Conservation (phyloP, 2,329 filamentous ascomycete genomes). For the Xylariaceae sp. region DNA sequence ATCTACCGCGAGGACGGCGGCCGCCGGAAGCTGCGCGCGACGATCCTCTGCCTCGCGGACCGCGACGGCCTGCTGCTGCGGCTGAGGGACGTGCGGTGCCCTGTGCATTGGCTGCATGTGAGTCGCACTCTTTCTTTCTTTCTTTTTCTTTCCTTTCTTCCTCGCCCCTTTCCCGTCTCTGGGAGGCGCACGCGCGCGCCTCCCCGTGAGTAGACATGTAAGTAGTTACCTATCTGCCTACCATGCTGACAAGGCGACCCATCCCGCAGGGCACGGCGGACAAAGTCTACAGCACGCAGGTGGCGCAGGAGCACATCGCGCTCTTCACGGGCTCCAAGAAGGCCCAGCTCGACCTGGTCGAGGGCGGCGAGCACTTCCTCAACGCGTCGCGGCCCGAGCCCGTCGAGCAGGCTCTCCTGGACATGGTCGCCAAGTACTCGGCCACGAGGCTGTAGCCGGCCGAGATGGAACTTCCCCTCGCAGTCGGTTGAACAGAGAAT, state of each 20-base stretch:
- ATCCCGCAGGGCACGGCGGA: constrained; percentile 38
- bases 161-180: no score
- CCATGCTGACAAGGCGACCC: no score
- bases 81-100: constrained; percentile 39
- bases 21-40: constrained; percentile 39
- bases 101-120: constrained; percentile 46
- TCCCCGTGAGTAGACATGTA: no score
- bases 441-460: no score
- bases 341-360: constrained; percentile 34
- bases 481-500: no score
- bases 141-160: no score
- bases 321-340: constrained; percentile 39
- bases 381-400: constrained; percentile 41
- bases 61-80: constrained; percentile 41
- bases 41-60: constrained; percentile 35
- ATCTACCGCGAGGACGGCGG: constrained; percentile 44
- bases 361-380: constrained; percentile 41
- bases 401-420: constrained; percentile 32
- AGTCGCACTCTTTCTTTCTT: no score
- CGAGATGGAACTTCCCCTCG: no score
- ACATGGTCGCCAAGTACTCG: constrained; percentile 8
- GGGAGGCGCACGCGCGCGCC: no score
- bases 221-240: no score
- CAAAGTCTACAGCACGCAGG: constrained; percentile 30
- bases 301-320: constrained; percentile 41